These are phyloP conservation scores for Lithocarpus polystachyus DNA, from an alignment of 306 rosid genomes.

Conservation along the genomic window DNA sequence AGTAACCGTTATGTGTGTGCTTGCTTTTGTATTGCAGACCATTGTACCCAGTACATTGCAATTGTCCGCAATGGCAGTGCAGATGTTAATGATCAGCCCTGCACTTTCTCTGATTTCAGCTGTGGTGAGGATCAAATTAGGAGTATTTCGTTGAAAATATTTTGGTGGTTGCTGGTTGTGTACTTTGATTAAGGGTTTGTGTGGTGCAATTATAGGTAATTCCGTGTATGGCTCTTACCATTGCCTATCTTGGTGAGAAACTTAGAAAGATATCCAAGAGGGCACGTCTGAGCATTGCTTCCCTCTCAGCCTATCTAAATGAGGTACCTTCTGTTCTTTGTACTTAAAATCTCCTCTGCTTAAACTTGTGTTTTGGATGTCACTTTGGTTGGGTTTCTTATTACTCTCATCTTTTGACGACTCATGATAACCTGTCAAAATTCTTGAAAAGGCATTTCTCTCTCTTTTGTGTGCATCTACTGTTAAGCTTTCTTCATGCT, in stretches of 20 bases:
- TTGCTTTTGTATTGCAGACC: constrained; percentile 51
- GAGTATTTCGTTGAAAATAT: background rate
- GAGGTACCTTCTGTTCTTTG: constrained; percentile 47
- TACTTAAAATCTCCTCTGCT: background rate
- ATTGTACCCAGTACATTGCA: constrained; percentile 79
- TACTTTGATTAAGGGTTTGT: constrained; percentile 4
- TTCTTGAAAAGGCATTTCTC: background rate
- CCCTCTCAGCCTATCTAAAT: constrained; percentile 78
- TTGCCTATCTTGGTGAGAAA: constrained; percentile 66
- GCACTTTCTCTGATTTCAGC: constrained; percentile 65
- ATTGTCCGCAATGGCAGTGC: constrained; percentile 65
- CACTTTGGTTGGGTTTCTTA: constrained; percentile 7
- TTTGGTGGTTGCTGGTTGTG: background rate
- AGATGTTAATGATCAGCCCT: constrained; percentile 81
- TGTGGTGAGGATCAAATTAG: constrained; percentile 45
- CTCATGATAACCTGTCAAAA: background rate
- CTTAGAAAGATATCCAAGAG: constrained; percentile 64
- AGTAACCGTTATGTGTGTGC: background rate
- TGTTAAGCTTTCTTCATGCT: background rate
- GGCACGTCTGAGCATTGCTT: constrained; percentile 64
- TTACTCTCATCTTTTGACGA: background rate
- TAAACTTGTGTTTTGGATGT: background rate
- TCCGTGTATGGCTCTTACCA: constrained; percentile 64
- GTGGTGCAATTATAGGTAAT: constrained; percentile 47
- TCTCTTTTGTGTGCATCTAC: background rate